Percentiles rank a stretch among this genome's conserved stretches.
phyloP scores from a whole-genome alignment of 2,329 filamentous ascomycete genomes.

The Xylaria polymorpha region DNA sequence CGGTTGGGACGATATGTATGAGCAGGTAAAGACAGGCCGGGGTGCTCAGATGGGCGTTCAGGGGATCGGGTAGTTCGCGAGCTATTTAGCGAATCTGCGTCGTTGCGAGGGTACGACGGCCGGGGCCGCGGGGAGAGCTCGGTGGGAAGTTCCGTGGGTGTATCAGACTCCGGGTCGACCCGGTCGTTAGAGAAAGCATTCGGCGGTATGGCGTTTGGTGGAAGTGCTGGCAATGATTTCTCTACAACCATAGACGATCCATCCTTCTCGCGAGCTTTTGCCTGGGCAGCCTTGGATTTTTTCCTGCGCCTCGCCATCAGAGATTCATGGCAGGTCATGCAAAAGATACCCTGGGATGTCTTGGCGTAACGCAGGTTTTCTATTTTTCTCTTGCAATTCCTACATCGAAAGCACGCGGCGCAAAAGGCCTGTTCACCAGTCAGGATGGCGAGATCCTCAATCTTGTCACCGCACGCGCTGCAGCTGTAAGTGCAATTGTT shows the following conservation, averaged over 20 bases:
- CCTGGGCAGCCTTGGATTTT: slow-evolving; percentile 76
- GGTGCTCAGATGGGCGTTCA: slow-evolving; percentile 59
- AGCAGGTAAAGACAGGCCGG: slow-evolving; percentile 73
- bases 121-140: slow-evolving; percentile 68
- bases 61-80: slow-evolving; percentile 66
- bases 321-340: slow-evolving; percentile 98
- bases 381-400: slow-evolving; percentile 98
- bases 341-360: slow-evolving; percentile 98
- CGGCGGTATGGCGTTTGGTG: slow-evolving; percentile 75
- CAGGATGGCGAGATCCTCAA: slow-evolving; percentile 96
- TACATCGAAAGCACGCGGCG: slow-evolving; percentile 94
- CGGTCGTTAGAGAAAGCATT: slow-evolving; percentile 71
- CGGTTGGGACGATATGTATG: slow-evolving; percentile 82
- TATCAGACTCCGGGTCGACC: slow-evolving; percentile 71
- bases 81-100: slow-evolving; percentile 66
- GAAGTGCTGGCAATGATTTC: slow-evolving; percentile 92
- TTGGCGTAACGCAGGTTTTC: slow-evolving; percentile 97
- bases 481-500: slow-evolving; percentile 99
- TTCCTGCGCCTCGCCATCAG: slow-evolving; percentile 93
- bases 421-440: slow-evolving; percentile 99
- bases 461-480: slow-evolving; percentile 95
- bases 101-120: slow-evolving; percentile 61
- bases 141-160: slow-evolving; percentile 69
- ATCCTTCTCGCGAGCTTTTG: slow-evolving; percentile 72
- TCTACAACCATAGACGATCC: slow-evolving; percentile 78